A percentile compares a stretch with the other conserved stretches of the same genome.
Evolutionary conservation across 495 filamentous ascomycete species (phyloP).

Genomic region (Penicillium flavigenum): DNA sequence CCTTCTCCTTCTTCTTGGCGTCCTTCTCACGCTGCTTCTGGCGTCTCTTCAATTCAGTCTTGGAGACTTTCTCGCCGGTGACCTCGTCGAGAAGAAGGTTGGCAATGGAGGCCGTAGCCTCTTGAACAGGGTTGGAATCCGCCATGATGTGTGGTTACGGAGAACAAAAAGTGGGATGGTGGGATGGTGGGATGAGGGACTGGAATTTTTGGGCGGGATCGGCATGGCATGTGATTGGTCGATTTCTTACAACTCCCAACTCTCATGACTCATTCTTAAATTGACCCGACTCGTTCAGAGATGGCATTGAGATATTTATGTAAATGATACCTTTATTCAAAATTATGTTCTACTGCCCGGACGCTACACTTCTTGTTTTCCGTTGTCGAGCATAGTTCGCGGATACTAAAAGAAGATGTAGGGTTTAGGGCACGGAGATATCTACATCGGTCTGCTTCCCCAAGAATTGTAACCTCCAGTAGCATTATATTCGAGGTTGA

Average conservation of each 20-base stretch:
- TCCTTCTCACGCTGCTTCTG: constrained; percentile 87
- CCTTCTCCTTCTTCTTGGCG: constrained; percentile 83
- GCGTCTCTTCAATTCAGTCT: constrained; percentile 92
- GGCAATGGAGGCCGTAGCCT: constrained; percentile 62
- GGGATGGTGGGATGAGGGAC: constrained; percentile 32
- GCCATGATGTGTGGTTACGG: constrained; percentile 38
- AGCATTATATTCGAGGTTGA: background rate
- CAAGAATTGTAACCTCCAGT: background rate
- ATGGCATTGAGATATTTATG: background rate
- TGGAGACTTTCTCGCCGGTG: constrained; percentile 81
- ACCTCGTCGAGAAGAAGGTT: constrained; percentile 81
- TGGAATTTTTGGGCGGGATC: constrained; percentile 43
- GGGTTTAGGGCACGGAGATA: constrained; percentile 43
- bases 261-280: background rate
- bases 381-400: background rate
- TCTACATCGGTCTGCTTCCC: background rate
- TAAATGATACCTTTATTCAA: background rate
- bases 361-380: background rate
- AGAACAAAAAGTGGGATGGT: constrained; percentile 27
- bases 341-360: background rate
- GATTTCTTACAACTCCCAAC: constrained; percentile 1
- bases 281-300: background rate
- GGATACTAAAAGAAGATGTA: constrained; percentile 25
- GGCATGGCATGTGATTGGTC: constrained; percentile 36
- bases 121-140: constrained; percentile 49